A percentile compares a stretch with the other conserved stretches of the same genome.
Conservation (phyloP, 1,284 basidiomycete genomes). For the Tilletiaria anomala region DNA sequence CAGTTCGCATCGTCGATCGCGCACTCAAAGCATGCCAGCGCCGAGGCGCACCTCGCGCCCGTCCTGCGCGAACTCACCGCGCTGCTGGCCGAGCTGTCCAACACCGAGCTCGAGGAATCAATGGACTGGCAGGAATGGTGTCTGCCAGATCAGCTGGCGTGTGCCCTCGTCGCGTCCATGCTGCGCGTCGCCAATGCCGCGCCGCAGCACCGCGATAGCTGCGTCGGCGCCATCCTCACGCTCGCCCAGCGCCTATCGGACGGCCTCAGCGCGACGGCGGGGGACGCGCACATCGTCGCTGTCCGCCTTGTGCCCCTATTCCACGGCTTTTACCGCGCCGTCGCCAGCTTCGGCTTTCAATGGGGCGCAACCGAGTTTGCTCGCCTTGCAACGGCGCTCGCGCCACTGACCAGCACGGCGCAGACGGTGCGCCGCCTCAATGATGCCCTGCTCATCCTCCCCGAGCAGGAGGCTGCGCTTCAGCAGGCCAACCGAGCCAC, state of each 20-base stretch:
- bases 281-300: conserved; percentile 57
- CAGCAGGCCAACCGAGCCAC: conserved; percentile 31
- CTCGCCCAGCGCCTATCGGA: conserved; percentile 10
- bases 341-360: conserved; percentile 58
- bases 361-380: conserved; percentile 61
- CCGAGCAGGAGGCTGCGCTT: conserved; percentile 41
- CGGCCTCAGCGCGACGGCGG: conserved; percentile 8
- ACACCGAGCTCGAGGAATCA: conserved; percentile 18
- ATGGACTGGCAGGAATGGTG: conserved; percentile 23
- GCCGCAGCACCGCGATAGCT: conserved; percentile 50
- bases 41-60: conserved; percentile 19
- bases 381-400: conserved; percentile 48
- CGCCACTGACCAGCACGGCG: conserved; percentile 49
- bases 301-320: conserved; percentile 60
- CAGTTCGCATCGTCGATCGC: conserved; percentile 32
- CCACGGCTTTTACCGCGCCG: conserved; percentile 72
- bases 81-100: conserved; percentile 13
- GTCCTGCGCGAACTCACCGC: conserved; percentile 23
- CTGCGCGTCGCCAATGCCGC: conserved; percentile 49
- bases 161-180: conserved; percentile 42
- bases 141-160: conserved; percentile 32
- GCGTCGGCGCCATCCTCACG: conserved; percentile 34
- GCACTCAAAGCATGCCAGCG: conserved; percentile 10
- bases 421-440: conserved; percentile 46
- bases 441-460: conserved; percentile 43